These are phyloP conservation scores for Sedum album DNA, from an alignment of 164 flowering plant species.

Conservation along the genomic window DNA sequence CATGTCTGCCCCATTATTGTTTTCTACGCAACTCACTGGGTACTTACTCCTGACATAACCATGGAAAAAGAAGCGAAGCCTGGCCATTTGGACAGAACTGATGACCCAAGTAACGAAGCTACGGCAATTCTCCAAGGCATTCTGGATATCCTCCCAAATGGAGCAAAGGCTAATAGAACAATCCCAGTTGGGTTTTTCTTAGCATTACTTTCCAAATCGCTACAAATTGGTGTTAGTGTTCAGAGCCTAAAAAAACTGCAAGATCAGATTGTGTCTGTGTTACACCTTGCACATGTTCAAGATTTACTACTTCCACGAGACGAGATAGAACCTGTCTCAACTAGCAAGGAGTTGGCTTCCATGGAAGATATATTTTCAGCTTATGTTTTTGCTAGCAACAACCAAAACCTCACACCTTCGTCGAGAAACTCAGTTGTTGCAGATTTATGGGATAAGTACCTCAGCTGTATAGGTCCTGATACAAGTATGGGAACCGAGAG, in stretches of 20 bases:
- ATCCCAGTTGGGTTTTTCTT: constrained; percentile 85
- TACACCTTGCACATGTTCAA: constrained; percentile 59
- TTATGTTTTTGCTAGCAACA: constrained; percentile 28
- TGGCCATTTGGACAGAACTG: constrained; percentile 10
- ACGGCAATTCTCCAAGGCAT: constrained; percentile 41
- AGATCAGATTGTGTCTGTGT: constrained; percentile 43
- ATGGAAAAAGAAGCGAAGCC: not conserved
- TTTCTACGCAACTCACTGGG: constrained; percentile 80
- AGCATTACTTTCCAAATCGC: constrained; percentile 51
- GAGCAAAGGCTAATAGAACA: constrained; percentile 42
- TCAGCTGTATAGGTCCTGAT: constrained; percentile 47
- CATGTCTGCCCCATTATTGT: constrained; percentile 69
- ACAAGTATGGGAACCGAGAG: constrained; percentile 36
- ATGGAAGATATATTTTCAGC: constrained; percentile 61
- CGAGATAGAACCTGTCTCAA: constrained; percentile 29
- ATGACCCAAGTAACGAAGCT: constrained; percentile 15
- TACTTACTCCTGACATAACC: constrained; percentile 34
- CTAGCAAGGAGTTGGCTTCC: constrained; percentile 43
- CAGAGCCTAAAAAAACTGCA: constrained; percentile 36
- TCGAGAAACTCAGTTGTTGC: constrained; percentile 35
- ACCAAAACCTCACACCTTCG: constrained; percentile 22
- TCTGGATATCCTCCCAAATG: constrained; percentile 47
- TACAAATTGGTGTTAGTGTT: constrained; percentile 34
- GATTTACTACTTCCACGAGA: constrained; percentile 52
- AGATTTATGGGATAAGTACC: constrained; percentile 72